Base-by-base conservation (phyloP, 2,329 filamentous ascomycete genomes). In the Didymella arachidicola region DNA sequence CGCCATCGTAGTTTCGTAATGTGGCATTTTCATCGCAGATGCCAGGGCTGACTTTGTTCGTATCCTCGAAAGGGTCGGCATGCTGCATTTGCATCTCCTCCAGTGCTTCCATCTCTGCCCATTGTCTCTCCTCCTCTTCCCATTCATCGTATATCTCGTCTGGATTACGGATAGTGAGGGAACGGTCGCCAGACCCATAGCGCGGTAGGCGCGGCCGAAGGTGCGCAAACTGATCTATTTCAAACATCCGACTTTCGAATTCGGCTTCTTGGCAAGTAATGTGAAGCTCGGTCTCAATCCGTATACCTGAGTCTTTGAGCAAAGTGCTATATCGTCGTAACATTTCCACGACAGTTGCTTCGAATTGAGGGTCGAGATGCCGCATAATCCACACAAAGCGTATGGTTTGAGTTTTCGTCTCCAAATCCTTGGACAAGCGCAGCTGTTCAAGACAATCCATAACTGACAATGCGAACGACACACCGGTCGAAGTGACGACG, bases 291-390 rank as follows among this genome's bases (percentile, higher is more conserved):
- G 49, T 59, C 8, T 62, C 38, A 1, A 74, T 30, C 4, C 19
- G 45, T 2, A 73, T 48, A 4, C 67, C 66, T 0, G 57, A 63
- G 7, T 70, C 67, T 14, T 45, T 39, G 2, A 74, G 52, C 19
- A 59, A 53, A 0, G 46, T 50, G 18, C 52, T 60, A 32, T 70
- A 65, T 3, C 59, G 54, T 2, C n/a, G 2, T 10, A 72, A 41
- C 16, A 67, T 36, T 4, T 66, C 59, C 1, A 51, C 58, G 1
- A 73, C 65, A 0, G 62, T 62, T 1, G 60, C 53, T 26, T 73
- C 70, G 16, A 74, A 65, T n/a, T 64, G 63, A 1, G 67, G 63
- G 12, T 73, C 70, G 7, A 71, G 45, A 43, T 74, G 72, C 18
- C 68, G 59, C 4, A 59, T 51, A 0, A 58, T 54, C 70, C 70